Base-by-base conservation (phyloP, 2,329 filamentous ascomycete genomes). In the Drechslerella coelobrocha region DNA sequence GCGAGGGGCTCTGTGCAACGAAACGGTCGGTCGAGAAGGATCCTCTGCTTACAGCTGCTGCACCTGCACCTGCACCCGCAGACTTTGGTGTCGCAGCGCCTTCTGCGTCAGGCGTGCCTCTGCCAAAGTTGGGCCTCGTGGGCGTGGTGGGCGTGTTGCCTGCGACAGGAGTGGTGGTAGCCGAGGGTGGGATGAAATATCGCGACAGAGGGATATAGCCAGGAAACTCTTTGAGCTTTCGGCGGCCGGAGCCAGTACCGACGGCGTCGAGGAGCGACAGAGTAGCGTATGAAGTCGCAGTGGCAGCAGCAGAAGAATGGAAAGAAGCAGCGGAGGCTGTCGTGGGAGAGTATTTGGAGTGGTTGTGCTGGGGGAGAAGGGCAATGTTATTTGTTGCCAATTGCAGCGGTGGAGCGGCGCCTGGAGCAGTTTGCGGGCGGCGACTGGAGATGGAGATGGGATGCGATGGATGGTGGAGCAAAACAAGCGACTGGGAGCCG, bases 181-280 rank as follows among this genome's bases (percentile, higher is more conserved):
- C 31, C 9, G 66, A 71, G 26, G 66, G 66, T 41, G 66, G 59
- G 39, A 71, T 71, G 19, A 71, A 71, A 34, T 71, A 71, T 50
- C 66, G 66, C 59, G 66, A 71, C 17, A 71, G 39, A 59, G 66
- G 66, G 39, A 71, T 71, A 14, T 57, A 39, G 2, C 66, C 66
- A 14, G 66, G 66, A 41, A 71, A 71, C 51, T 71, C 66, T 29
- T 71, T 71, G 19, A 71, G 59, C 48, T 71, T 71, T 45, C 66
- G 59, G n/a, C 66, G 47, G 10, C 66, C 66, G 4, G 66, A 71
- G 14, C 66, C 66, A 6, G 66, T 55, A 26, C 66, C 66, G 8
- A 71, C 66, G 24, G 53, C 45, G 34, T 61, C 60, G 5, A 71
- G 45, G 12, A 71, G 66, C 17, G 59, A 71, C 2, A 71, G 53